Conservation (phyloP, 257 asterid genomes). For the Jacaranda mimosifolia region DNA sequence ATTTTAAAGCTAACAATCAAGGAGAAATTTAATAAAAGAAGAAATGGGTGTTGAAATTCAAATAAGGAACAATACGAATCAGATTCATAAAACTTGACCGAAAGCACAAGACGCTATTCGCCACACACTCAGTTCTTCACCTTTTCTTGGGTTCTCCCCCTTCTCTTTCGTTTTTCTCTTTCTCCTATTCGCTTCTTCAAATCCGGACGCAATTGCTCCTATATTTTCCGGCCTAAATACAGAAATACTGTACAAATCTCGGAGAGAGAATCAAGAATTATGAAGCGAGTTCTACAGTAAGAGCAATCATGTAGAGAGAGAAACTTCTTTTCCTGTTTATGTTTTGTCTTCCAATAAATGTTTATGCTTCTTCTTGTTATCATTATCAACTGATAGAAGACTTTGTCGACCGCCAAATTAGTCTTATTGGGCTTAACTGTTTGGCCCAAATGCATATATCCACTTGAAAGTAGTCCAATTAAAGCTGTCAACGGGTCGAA, state of each 20-base stretch:
- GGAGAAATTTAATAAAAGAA: not conserved
- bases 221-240: constrained; percentile 15
- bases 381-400: not conserved
- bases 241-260: constrained; percentile 3
- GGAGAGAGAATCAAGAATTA: not conserved
- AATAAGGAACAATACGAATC: constrained; percentile 1
- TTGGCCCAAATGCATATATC: not conserved
- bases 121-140: constrained; percentile 37
- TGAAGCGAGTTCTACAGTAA: constrained; percentile 15
- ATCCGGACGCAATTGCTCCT: constrained; percentile 1
- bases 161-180: not conserved
- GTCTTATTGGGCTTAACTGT: constrained; percentile 22
- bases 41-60: constrained; percentile 24
- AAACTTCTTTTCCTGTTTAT: not conserved
- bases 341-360: not conserved
- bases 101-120: constrained; percentile 20
- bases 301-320: constrained; percentile 12
- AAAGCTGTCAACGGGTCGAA: too few species aligned
- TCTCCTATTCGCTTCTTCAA: not conserved
- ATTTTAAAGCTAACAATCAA: not conserved
- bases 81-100: not conserved
- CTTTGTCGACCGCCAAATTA: constrained; percentile 11
- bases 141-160: constrained; percentile 1
- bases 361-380: not conserved
- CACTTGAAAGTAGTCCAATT: constrained; percentile 20